Evolutionary conservation across 208 protist species (phyloP).

Genomic region (Leishmania braziliensis): DNA sequence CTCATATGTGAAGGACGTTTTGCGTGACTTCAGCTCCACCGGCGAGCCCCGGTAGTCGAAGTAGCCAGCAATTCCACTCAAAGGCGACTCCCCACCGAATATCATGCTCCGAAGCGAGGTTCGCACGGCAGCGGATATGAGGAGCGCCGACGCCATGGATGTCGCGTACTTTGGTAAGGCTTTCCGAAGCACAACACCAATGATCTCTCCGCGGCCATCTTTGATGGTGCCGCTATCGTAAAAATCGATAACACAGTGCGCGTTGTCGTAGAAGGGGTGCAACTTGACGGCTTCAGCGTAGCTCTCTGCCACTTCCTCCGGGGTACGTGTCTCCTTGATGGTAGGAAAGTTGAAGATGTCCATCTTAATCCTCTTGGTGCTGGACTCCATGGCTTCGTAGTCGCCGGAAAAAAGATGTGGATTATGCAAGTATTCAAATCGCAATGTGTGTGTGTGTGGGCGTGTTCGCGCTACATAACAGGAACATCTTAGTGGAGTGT

Average conservation of each 20-base stretch:
- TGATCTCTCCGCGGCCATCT: constrained; percentile 68
- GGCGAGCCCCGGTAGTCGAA: constrained; percentile 91
- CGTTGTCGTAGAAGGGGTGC: constrained; percentile 88
- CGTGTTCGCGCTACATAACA: neutral
- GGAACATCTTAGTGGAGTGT: neutral
- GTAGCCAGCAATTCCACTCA: constrained; percentile 91
- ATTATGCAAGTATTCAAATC: neutral
- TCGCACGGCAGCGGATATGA: constrained; percentile 65
- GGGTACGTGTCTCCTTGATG: constrained; percentile 13
- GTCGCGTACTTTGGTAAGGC: constrained; percentile 71
- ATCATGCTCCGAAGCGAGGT: constrained; percentile 74
- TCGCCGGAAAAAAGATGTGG: neutral
- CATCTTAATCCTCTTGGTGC: constrained; percentile 38
- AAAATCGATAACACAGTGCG: constrained; percentile 66
- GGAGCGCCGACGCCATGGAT: constrained; percentile 61
- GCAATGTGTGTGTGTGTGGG: neutral
- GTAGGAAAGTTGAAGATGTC: constrained; percentile 40
- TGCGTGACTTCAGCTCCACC: constrained; percentile 83
- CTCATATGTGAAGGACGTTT: constrained; percentile 87
- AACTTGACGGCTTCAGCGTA: constrained; percentile 69
- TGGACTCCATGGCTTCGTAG: constrained; percentile 20
- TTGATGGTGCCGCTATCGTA: constrained; percentile 60
- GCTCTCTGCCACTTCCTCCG: constrained; percentile 50
- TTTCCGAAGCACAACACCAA: constrained; percentile 67
- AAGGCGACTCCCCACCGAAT: constrained; percentile 79